Percentiles rank a stretch among this genome's conserved stretches.
Conservation (phyloP, 2,329 filamentous ascomycete genomes). For the Fusarium fujikuroi region DNA sequence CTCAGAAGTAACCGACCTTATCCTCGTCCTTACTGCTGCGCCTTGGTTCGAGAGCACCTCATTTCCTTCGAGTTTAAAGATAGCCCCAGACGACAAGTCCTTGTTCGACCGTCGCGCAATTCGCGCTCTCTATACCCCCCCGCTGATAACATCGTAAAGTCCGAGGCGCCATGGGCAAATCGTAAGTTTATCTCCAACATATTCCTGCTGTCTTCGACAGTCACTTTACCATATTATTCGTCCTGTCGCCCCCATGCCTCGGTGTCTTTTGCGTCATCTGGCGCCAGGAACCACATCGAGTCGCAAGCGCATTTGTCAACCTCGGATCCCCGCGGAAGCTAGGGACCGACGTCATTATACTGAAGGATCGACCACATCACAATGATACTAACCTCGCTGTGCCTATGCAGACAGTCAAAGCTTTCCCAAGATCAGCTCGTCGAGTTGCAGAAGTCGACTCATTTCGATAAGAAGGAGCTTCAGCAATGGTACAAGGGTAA, state of each 20-base stretch:
- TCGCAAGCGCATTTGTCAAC: constrained; percentile 38
- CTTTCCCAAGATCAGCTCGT: constrained; percentile 95
- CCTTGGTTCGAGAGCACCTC: constrained; percentile 7
- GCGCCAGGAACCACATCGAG: constrained; percentile 19
- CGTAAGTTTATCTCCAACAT: constrained; percentile 56
- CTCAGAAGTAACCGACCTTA: background rate
- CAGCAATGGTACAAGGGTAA: constrained; percentile 99
- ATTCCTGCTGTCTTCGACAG: background rate
- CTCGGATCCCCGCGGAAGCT: constrained; percentile 34
- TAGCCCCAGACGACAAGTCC: constrained; percentile 11
- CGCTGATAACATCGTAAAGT: constrained; percentile 21
- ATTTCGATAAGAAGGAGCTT: constrained; percentile 99
- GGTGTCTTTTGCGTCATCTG: constrained; percentile 22
- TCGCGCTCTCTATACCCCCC: constrained; percentile 36
- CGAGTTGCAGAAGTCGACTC: constrained; percentile 95
- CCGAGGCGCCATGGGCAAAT: constrained; percentile 60
- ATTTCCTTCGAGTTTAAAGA: constrained; percentile 17
- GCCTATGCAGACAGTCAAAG: constrained; percentile 84
- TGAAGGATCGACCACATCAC: constrained; percentile 10
- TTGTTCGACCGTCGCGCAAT: constrained; percentile 41
- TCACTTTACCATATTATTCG: background rate
- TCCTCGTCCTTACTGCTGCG: background rate
- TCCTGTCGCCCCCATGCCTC: background rate
- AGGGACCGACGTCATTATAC: constrained; percentile 42
- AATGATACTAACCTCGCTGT: constrained; percentile 35